These are phyloP conservation scores for Leccinum aurantiacum DNA, from an alignment of 768 basidiomycete genomes.

Conservation along the genomic window DNA sequence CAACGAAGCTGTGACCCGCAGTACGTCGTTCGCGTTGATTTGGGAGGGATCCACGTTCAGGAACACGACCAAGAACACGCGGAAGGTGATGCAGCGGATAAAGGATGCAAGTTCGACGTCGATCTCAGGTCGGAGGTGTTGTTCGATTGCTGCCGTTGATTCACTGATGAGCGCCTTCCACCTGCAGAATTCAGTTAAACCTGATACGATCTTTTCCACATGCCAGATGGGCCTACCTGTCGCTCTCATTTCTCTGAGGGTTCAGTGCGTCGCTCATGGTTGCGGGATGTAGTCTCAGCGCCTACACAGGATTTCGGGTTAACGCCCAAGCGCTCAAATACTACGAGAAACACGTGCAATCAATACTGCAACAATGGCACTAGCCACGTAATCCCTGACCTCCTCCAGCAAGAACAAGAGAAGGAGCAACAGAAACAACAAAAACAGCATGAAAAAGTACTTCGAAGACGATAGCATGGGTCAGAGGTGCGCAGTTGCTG, in stretches of 20 bases:
- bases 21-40: slow-evolving; percentile 30
- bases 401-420: neutral
- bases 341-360: slow-evolving; percentile 19
- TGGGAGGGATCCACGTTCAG: slow-evolving; percentile 32
- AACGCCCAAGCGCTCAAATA: slow-evolving; percentile 9
- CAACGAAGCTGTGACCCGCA: slow-evolving; percentile 39
- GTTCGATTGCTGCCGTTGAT: slow-evolving; percentile 11
- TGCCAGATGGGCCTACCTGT: slow-evolving; percentile 17
- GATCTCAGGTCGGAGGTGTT: slow-evolving; percentile 13
- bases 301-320: neutral
- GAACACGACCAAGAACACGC: slow-evolving; percentile 43
- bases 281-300: slow-evolving; percentile 11
- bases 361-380: neutral
- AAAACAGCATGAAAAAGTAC: slow-evolving; percentile 19
- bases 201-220: neutral
- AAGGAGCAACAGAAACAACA: slow-evolving; percentile 9
- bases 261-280: slow-evolving; percentile 7
- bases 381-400: neutral
- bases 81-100: slow-evolving; percentile 46
- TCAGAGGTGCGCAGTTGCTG: slow-evolving; percentile 2
- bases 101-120: slow-evolving; percentile 37
- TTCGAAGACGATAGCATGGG: slow-evolving; percentile 12
- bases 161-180: slow-evolving; percentile 16
- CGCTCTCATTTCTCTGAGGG: slow-evolving; percentile 2
- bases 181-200: slow-evolving; percentile 13